phyloP scores from a whole-genome alignment of 495 filamentous ascomycete species.

The Chlorociboria aeruginascens region DNA sequence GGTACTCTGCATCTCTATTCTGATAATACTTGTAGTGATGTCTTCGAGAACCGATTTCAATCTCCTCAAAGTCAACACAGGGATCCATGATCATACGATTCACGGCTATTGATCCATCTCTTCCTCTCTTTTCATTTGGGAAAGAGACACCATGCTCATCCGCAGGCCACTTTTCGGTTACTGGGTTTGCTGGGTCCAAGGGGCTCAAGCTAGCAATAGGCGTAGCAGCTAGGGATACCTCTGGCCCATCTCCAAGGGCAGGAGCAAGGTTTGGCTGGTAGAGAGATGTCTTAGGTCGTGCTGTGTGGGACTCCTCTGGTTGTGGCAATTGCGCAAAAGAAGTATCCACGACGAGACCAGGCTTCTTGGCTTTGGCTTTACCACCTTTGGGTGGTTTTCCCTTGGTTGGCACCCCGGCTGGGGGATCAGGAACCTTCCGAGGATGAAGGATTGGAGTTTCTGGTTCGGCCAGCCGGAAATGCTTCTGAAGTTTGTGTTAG shows the following conservation, averaged over 20 bases:
- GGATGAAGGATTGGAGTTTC: too few species aligned
- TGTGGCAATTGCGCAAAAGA: too few species aligned
- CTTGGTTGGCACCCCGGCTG: too few species aligned
- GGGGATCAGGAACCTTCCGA: too few species aligned
- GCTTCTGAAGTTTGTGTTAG: too few species aligned
- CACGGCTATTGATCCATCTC: not conserved
- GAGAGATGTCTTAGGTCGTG: not conserved
- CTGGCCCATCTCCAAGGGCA: not conserved
- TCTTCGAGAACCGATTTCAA: conserved; percentile 14
- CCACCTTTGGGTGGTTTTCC: too few species aligned
- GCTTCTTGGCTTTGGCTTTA: too few species aligned
- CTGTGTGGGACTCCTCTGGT: too few species aligned
- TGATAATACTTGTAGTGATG: conserved; percentile 4
- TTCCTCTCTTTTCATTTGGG: conserved; percentile 6
- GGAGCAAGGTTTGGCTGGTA: conserved; percentile 1
- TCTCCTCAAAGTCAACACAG: conserved; percentile 7
- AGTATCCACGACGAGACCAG: too few species aligned
- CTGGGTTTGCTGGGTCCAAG: not conserved
- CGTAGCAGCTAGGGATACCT: not conserved
- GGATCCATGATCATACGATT: conserved; percentile 9
- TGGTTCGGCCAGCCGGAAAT: too few species aligned
- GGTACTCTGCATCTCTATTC: conserved; percentile 2
- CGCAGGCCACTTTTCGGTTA: conserved; percentile 4
- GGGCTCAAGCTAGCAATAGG: not conserved
- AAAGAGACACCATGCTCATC: conserved; percentile 10